phyloP scores from a whole-genome alignment of 495 filamentous ascomycete species.

The Xylaria cubensis region DNA sequence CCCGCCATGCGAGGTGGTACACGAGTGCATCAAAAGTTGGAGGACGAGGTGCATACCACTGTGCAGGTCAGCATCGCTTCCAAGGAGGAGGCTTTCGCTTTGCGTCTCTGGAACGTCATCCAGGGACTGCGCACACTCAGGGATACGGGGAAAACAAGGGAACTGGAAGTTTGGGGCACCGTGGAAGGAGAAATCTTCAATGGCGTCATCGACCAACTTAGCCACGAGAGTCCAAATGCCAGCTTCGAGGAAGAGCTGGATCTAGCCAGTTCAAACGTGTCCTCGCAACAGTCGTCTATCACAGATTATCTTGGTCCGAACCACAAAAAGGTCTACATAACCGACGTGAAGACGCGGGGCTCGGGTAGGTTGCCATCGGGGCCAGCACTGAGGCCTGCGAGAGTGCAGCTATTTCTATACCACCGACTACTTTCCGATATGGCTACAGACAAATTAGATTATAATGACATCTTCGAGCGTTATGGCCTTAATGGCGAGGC shows the following conservation, averaged over 20 bases:
- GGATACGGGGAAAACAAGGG: conserved; percentile 80
- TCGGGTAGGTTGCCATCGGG: conserved; percentile 67
- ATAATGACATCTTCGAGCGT: conserved; percentile 68
- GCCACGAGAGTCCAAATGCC: conserved; percentile 75
- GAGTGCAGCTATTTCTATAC: conserved; percentile 90
- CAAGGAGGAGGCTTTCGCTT: conserved; percentile 81
- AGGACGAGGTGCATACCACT: conserved; percentile 80
- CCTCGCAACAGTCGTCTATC: conserved; percentile 37
- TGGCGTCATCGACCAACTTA: conserved; percentile 89
- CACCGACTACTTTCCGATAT: conserved; percentile 82
- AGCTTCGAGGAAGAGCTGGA: conserved; percentile 65
- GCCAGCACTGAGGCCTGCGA: conserved; percentile 74
- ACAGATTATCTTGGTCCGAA: conserved; percentile 59
- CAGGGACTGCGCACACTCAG: conserved; percentile 81
- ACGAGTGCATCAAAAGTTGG: conserved; percentile 78
- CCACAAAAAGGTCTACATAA: conserved; percentile 76
- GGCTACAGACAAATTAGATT: conserved; percentile 72
- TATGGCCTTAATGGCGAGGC: conserved; percentile 69
- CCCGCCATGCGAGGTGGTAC: conserved; percentile 83
- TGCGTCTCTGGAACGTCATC: conserved; percentile 91
- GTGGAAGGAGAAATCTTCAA: conserved; percentile 84
- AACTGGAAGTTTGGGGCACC: conserved; percentile 91
- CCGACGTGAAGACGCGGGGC: conserved; percentile 86
- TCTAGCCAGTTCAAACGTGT: conserved; percentile 37
- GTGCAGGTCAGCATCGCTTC: conserved; percentile 74